These are phyloP conservation scores for Nitzschia inconspicua DNA, from an alignment of 108 stramenopile species.

Conservation along the genomic window DNA sequence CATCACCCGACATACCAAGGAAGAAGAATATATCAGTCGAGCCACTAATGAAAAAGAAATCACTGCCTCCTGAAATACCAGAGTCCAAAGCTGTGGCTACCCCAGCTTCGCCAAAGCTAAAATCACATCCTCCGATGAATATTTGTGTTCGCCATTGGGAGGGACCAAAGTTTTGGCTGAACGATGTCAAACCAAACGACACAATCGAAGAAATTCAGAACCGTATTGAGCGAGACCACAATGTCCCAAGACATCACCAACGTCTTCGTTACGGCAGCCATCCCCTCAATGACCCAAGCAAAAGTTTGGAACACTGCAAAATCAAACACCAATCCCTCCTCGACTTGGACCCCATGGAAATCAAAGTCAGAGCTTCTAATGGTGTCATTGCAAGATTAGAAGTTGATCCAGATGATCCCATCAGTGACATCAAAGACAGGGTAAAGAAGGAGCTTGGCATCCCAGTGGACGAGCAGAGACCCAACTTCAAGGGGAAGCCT, in stretches of 20 bases:
- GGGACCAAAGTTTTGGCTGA: neutral
- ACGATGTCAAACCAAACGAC: constrained; percentile 11
- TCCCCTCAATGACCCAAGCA: constrained; percentile 1
- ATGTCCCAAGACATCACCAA: constrained; percentile 28
- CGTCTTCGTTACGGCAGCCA: constrained; percentile 5
- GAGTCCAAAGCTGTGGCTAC: neutral
- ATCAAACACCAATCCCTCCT: constrained; percentile 15
- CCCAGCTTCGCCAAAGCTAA: neutral
- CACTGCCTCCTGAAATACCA: too few relatives aligned
- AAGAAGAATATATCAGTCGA: neutral
- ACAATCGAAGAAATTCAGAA: constrained; percentile 22
- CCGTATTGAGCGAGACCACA: constrained; percentile 12
- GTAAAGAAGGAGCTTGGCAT: constrained; percentile 10
- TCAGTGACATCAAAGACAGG: constrained; percentile 8
- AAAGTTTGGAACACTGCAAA: constrained; percentile 12
- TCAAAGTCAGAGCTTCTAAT: constrained; percentile 12
- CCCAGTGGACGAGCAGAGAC: constrained; percentile 22
- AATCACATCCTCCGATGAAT: neutral
- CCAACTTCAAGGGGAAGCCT: constrained; percentile 4
- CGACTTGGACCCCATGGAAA: constrained; percentile 21
- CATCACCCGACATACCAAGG: neutral
- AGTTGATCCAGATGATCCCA: constrained; percentile 16
- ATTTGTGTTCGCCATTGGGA: constrained; percentile 16
- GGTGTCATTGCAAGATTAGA: constrained; percentile 1
- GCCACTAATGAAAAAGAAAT: too few relatives aligned